Conservation (phyloP, 2,329 filamentous ascomycete genomes). For the Cercospora sp. region DNA sequence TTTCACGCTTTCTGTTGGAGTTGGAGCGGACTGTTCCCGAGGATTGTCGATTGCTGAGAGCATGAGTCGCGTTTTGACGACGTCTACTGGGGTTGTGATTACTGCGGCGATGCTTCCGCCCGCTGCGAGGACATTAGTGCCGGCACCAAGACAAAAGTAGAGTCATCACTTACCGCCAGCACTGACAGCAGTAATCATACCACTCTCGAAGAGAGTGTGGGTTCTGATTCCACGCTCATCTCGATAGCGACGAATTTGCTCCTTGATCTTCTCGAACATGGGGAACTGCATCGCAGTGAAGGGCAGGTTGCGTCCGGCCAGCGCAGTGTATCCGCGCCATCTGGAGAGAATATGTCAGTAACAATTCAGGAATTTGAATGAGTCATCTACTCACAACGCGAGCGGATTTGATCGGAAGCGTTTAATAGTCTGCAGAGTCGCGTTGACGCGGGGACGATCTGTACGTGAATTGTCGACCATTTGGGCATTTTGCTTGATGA, state of each 20-base stretch:
- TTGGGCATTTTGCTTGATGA: conserved; percentile 92
- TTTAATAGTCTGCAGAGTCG: conserved; percentile 58
- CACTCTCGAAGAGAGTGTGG: conserved; percentile 62
- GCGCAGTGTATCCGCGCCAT: conserved; percentile 74
- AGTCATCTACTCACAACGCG: conserved; percentile 39
- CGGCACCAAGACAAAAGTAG: background rate
- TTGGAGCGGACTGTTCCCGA: conserved; percentile 2
- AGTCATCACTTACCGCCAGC: conserved; percentile 55
- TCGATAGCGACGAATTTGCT: conserved; percentile 51
- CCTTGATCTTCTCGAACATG: conserved; percentile 72
- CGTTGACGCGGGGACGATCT: conserved; percentile 41
- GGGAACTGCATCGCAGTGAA: conserved; percentile 90
- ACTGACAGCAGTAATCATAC: conserved; percentile 68
- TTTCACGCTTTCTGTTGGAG: conserved; percentile 20
- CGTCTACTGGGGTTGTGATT: conserved; percentile 85
- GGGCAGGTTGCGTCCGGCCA: conserved; percentile 79
- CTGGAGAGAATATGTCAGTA: background rate
- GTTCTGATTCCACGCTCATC: conserved; percentile 41
- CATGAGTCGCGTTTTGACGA: conserved; percentile 90
- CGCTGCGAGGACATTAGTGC: background rate
- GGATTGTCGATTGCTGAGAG: conserved; percentile 56
- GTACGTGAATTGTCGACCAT: conserved; percentile 60
- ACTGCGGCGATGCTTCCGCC: conserved; percentile 75
- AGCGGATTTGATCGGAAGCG: conserved; percentile 58
- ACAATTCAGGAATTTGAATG: background rate